Conservation (phyloP, 1,284 basidiomycete species). For the Rhodotorula sp. region DNA sequence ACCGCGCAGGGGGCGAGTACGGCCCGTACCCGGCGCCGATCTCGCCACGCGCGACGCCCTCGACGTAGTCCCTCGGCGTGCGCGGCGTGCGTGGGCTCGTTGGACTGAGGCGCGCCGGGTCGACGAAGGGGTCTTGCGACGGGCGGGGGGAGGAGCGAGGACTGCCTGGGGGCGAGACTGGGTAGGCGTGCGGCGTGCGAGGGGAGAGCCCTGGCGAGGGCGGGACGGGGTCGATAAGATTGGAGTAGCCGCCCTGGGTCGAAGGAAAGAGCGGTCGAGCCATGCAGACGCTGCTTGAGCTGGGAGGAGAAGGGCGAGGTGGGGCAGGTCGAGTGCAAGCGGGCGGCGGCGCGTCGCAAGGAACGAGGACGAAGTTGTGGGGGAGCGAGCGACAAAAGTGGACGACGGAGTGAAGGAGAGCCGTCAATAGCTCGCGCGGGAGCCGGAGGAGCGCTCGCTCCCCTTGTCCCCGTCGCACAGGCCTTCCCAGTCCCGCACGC, state of each 20-base stretch:
- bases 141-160: neutral
- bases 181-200: no score
- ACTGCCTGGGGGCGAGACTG: no score
- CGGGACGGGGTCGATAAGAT: neutral
- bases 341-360: no score
- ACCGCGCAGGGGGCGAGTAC: constrained; percentile 23
- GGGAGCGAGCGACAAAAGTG: no score
- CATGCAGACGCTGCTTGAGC: neutral
- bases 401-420: no score
- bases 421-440: no score
- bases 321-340: no score
- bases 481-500: no score
- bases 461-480: no score
- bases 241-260: neutral
- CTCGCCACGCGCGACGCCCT: constrained; percentile 24
- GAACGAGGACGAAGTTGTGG: no score
- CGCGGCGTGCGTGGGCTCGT: constrained; percentile 1
- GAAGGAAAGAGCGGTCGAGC: neutral
- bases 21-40: constrained; percentile 37
- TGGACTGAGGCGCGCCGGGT: neutral
- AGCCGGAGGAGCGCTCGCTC: no score
- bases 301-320: no score
- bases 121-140: constrained; percentile 4
- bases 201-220: neutral
- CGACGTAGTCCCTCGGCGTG: constrained; percentile 4